phyloP scores from a whole-genome alignment of 441 rosid genomes.

The Euphorbia schlechtendalii region DNA sequence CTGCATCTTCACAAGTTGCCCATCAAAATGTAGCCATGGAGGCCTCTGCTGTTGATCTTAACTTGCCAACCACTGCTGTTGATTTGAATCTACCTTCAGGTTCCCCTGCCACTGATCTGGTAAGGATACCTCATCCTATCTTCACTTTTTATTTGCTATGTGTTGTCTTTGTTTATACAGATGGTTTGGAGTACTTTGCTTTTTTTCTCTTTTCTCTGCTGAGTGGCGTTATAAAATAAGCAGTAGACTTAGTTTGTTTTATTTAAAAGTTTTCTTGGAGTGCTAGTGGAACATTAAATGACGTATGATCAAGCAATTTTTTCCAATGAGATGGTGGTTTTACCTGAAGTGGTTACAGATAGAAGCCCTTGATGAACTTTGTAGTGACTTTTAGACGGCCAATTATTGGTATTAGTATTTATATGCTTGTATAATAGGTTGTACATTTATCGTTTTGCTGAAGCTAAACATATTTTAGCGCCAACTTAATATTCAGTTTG shows the following conservation, averaged over 20 bases:
- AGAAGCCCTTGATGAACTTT: not conserved
- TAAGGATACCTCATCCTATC: slow-evolving; percentile 21
- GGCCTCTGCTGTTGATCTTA: slow-evolving; percentile 31
- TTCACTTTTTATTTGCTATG: not conserved
- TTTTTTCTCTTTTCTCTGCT: not conserved
- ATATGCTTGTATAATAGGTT: not conserved
- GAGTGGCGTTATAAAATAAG: not conserved
- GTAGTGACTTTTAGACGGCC: not conserved
- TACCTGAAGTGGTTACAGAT: not conserved
- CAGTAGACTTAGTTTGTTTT: not conserved
- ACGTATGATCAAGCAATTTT: not conserved
- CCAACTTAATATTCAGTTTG: not conserved
- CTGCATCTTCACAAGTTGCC: slow-evolving; percentile 37
- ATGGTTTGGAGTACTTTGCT: not conserved
- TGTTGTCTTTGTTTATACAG: not conserved
- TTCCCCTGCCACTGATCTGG: slow-evolving; percentile 22
- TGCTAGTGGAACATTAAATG: not conserved
- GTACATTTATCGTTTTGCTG: not conserved
- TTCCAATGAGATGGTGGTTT: not conserved
- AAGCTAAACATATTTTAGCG: not conserved
- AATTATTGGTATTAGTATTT: not conserved
- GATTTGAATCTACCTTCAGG: slow-evolving; percentile 21
- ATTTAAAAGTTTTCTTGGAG: no score
- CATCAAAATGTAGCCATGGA: slow-evolving; percentile 26
- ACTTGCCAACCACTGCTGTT: slow-evolving; percentile 18